Evolutionary conservation across 345 rosid species (phyloP).

Genomic region (Ceriops zippeliana): DNA sequence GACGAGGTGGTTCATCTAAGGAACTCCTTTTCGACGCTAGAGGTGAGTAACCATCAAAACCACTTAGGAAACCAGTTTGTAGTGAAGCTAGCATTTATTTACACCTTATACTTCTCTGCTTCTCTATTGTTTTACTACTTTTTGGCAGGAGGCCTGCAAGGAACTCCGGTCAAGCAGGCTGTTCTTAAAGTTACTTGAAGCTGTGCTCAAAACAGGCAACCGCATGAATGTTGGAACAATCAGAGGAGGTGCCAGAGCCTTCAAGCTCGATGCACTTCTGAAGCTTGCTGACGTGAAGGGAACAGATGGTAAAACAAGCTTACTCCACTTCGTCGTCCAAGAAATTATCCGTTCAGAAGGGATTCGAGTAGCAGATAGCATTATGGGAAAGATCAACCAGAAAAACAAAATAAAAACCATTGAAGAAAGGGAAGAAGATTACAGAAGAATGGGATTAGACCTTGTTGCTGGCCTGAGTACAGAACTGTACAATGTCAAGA

Average conservation of each 20-base stretch:
- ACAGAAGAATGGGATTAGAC: constrained; percentile 85
- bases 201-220: constrained; percentile 94
- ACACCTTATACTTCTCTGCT: neutral
- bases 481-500: constrained; percentile 86
- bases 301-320: constrained; percentile 77
- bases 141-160: constrained; percentile 84
- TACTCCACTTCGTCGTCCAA: constrained; percentile 92
- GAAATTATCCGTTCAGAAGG: constrained; percentile 92
- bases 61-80: neutral
- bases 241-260: constrained; percentile 92
- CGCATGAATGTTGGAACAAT: constrained; percentile 94
- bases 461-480: constrained; percentile 78
- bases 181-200: constrained; percentile 83
- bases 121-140: neutral
- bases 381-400: constrained; percentile 82
- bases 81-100: constrained; percentile 1
- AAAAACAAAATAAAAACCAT: constrained; percentile 48
- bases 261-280: constrained; percentile 89
- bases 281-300: constrained; percentile 95
- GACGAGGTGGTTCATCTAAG: constrained; percentile 86
- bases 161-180: constrained; percentile 90
- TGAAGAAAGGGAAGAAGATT: constrained; percentile 83
- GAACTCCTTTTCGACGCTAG: constrained; percentile 85
- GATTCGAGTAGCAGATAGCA: constrained; percentile 74
- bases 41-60: constrained; percentile 37